Conservation (phyloP, 768 basidiomycete genomes). For the Phanerochaete carnosa region DNA sequence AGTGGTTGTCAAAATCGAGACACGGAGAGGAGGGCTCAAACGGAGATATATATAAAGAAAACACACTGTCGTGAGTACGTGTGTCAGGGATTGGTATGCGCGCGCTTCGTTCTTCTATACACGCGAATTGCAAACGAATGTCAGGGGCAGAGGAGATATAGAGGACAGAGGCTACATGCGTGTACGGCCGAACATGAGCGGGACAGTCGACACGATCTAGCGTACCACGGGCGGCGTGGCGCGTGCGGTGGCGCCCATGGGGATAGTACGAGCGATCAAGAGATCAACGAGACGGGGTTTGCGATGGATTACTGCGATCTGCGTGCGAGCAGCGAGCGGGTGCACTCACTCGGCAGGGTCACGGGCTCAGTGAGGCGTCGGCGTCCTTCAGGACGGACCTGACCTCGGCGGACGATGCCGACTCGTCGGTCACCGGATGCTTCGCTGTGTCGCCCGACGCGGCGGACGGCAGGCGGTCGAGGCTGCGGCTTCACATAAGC, state of each 20-base stretch:
- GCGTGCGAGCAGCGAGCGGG: background rate
- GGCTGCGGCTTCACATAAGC: background rate
- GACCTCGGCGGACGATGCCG: background rate
- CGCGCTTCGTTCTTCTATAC: too few relatives aligned
- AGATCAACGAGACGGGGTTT: background rate
- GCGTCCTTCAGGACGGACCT: background rate
- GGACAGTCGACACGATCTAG: background rate
- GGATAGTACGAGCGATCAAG: background rate
- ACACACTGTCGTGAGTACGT: background rate
- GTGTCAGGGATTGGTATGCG: too few relatives aligned
- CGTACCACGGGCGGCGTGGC: background rate
- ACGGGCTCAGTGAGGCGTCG: background rate
- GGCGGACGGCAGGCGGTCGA: background rate
- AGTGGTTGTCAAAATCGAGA: background rate
- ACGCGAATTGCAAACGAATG: background rate
- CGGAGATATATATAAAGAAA: background rate
- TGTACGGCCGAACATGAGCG: background rate
- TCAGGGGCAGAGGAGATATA: background rate
- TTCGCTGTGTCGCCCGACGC: background rate
- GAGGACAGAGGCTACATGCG: background rate
- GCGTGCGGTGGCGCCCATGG: background rate
- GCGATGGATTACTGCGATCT: constrained; percentile 7
- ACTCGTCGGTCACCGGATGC: background rate
- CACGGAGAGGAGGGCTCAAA: background rate
- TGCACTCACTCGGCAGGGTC: too few relatives aligned